Evolutionary conservation across 805 yeast species (phyloP), one percentile per base, ranked within the genome.

Genomic region (Zygosaccharomyces bailii): DNA sequence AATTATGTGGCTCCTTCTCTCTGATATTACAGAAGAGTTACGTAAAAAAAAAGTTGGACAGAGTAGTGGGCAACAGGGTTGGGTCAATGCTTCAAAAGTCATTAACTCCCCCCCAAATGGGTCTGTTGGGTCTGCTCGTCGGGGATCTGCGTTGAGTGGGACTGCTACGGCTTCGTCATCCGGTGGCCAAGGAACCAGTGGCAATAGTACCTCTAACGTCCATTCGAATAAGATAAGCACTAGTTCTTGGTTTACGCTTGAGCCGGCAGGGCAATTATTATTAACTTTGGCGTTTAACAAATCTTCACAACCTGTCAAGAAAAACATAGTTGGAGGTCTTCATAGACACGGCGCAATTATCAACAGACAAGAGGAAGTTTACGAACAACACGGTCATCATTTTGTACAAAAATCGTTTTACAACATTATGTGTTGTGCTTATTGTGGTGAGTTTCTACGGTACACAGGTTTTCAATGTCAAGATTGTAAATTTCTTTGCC

Each of bases 321-420:
- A 70, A 39, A 60, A 66, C 13, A 45, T 66, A 13, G 67, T 76
- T 37, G 84, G 84, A 42, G 87, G 87, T 0, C 72, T 85, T 43
- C 91, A 88, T 25, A 95, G 99, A 74, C 96, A 91, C 62, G 98
- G 97, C 70, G 99, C 99, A 50, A 91, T 93, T 52, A 84, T 96
- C 59, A 93, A 88, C 65, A 82, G 90, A 70, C 88, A 90, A 55
- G 79, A 75, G 45, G 95, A 86, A 54, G 87, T 93, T 1, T 86
- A 82, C 61, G 96, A 91, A 66, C 93, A 88, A 56, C 95, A 88
- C 62, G 99, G 99, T 13, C 99, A 93, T 69, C 95, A 88, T 66
- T 93, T 93, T 68, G 95, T 87, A 34, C 96, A 87, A 64, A 91
- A 87, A 56, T 96, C 89, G 62, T 89, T 90, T 62, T 93, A 93